Base-by-base conservation (phyloP, 352 stramenopile species). In the Phytophthora boehmeriae region DNA sequence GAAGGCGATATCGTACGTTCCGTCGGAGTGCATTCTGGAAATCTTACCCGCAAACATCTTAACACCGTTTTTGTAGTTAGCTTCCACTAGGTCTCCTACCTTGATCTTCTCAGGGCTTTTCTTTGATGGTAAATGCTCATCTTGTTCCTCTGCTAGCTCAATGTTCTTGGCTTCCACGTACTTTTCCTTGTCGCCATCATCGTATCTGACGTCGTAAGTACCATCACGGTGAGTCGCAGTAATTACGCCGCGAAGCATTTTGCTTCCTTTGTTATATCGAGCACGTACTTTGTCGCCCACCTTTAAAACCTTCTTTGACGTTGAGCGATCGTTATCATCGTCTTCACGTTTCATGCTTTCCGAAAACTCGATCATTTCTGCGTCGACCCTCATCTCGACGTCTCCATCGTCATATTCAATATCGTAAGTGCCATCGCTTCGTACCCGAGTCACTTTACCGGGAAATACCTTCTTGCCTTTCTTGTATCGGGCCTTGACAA, bases 391-490 rank as follows among this genome's bases (percentile, higher is more conserved):
- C 23, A 62, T 80, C 52, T 83, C 78, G 1, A 68, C 47, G n/a
- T 85, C 73, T 14, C 76, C 76, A 27, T 92, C 63, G n/a, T 88
- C 81, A 17, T 87, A 90, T 53, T 83, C 64, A 20, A 96, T 66
- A 38, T 93, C 85, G 32, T 75, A 90, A 6, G 79, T 90, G 17
- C 75, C 81, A 55, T 92, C 73, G 5, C 55, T 70, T 39, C 76
- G 66, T 2, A 69, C 73, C 27, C 76, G 48, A 0, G 35, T 20
- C 14, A 94, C 71, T 44, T 62, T 81, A 2, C 80, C 82, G 23
- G 49, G 22, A 53, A 78, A 90, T 2, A 69, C 53, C 9, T 68
- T 74, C 17, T 50, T 69, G 20, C 66, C 69, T 46, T 68, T 66
- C 45, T 76, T 76, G 58, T 75, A 88, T 5, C 62, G 54, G 25